Base-by-base conservation (phyloP, 495 filamentous ascomycete species). In the Aspergillus nidulans region DNA sequence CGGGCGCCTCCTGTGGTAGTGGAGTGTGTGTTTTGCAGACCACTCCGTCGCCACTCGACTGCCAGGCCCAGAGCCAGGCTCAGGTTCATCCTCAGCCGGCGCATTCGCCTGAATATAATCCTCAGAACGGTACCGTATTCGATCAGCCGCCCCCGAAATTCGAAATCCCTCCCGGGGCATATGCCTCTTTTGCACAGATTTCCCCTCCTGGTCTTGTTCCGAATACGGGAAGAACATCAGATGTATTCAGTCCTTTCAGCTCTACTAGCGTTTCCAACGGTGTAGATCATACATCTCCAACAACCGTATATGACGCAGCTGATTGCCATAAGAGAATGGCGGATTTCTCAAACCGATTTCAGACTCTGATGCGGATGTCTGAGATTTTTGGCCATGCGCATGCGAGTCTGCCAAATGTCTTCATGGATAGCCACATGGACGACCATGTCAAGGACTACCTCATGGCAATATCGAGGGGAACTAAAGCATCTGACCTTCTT, bases 391-490 rank as follows among this genome's bases (percentile, higher is more conserved):
- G 43, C 18, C 46, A 58, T 15, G 36, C 38, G 4, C 52, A 60
- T 26, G 58, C 52, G 4, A 60, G 54, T 30, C 19, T 53, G 3
- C 61, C 61, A 12, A 58, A 48, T 24, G 52, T 60, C 19, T 52
- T 49, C 26, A 44, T 38, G 19, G 61, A 63, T 23, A 58, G 55
- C 25, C 48, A 53, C 7, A 30, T 63, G 42, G 48, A 53, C 5
- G 45, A 32, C 32, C 2, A 39, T 3, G 38, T 60, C 24, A 63
- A 66, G 42, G 46, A 62, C 2, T 54, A 60, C 36, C 32, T 71
- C 44, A 60, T 56, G 19, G 7, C 49, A 1, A 50, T 60, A 18
- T 58, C 62, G 1, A 56, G 65, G 20, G 18, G 40, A 18, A 16
- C 36, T 3, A 48, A 55, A 6, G 58, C 59, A 1, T 56, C 49